Conservation (phyloP, 164 flowering plant genomes). For the Umbellularia californica region DNA sequence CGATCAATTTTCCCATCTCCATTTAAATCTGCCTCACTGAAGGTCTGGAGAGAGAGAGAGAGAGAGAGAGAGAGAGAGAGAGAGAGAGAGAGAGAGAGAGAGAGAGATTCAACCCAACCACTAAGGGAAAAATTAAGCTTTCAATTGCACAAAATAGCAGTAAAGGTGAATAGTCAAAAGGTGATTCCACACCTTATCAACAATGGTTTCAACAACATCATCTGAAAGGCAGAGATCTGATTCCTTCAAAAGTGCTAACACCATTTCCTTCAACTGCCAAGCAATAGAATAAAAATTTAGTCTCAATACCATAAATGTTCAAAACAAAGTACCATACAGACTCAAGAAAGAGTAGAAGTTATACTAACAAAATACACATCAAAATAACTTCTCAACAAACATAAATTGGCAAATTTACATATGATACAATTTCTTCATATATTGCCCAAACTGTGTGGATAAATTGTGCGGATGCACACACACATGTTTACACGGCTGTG, state of each 20-base stretch:
- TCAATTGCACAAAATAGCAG: neutral
- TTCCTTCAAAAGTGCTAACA: slow-evolving; percentile 69
- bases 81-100: slow-evolving; percentile 1
- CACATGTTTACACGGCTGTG: too few relatives aligned
- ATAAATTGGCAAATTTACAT: neutral
- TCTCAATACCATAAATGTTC: neutral
- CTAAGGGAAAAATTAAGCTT: neutral
- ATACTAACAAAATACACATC: too few relatives aligned
- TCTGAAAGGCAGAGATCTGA: slow-evolving; percentile 66
- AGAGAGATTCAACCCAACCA: neutral
- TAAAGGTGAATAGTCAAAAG: neutral
- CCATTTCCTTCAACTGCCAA: slow-evolving; percentile 69
- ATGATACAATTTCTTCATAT: too few relatives aligned
- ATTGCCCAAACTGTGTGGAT: too few relatives aligned
- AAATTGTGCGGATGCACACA: too few relatives aligned
- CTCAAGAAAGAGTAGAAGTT: neutral
- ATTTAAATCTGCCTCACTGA: slow-evolving; percentile 58
- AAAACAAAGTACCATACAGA: neutral
- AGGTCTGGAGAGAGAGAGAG: slow-evolving; percentile 35
- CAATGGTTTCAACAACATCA: slow-evolving; percentile 61
- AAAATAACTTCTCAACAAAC: neutral
- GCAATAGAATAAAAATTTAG: neutral
- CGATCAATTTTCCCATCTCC: slow-evolving; percentile 74
- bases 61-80: slow-evolving; percentile 1
- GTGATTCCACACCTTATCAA: slow-evolving; percentile 37